Percentiles rank a stretch among this genome's conserved stretches.
phyloP scores from a whole-genome alignment of 305 asterid species.

The Solanum chacoense region DNA sequence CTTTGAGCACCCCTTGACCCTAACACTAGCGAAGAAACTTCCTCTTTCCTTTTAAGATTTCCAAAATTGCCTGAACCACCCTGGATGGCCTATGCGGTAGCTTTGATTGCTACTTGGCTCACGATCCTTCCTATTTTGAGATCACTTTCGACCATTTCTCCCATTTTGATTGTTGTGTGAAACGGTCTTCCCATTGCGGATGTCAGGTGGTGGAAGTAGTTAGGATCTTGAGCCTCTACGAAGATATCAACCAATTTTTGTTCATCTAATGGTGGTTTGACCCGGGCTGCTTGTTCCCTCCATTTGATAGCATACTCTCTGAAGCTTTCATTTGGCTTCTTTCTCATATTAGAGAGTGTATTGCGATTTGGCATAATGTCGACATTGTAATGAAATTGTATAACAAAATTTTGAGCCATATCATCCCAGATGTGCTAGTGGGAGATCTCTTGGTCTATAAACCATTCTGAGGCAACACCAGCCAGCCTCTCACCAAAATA shows the following conservation, averaged over 20 bases:
- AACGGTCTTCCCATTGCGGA: background rate
- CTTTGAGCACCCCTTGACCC: background rate
- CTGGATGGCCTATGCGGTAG: background rate
- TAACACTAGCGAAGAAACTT: background rate
- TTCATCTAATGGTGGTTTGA: background rate
- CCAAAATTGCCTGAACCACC: background rate
- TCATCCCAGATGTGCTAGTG: background rate
- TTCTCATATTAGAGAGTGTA: background rate
- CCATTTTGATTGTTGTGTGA: background rate
- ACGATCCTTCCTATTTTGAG: background rate
- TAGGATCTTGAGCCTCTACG: background rate
- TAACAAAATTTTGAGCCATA: background rate
- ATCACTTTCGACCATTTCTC: background rate
- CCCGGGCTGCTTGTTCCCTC: background rate
- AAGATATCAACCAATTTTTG: background rate
- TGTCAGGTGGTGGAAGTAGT: background rate
- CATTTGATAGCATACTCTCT: too few species aligned
- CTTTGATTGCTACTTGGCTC: background rate
- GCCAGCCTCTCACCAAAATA: background rate
- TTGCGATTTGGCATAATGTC: background rate
- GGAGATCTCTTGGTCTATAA: background rate
- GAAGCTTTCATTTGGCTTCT: too few species aligned
- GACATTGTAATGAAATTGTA: background rate
- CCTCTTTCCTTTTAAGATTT: too few species aligned
- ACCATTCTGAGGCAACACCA: background rate